Evolutionary conservation across 176 grass and related monocot genomes (phyloP), one percentile per base, ranked within the genome.

Genomic region (Leersia perrieri): DNA sequence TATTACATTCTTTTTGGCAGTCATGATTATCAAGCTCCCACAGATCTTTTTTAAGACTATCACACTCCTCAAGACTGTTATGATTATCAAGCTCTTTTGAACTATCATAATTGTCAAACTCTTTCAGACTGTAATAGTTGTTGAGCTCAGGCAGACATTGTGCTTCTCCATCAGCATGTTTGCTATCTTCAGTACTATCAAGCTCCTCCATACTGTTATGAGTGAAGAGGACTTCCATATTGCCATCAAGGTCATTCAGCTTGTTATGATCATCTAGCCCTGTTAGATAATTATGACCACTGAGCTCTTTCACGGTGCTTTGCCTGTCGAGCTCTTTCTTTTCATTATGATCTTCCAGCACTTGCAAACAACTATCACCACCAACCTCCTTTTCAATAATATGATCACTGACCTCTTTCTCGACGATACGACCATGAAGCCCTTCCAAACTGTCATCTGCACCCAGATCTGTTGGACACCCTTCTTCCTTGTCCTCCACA

Each of bases 381-480:
- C 18, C 26, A 33, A 49, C 58, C 23, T 83, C 70, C 45, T 85
- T 77, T 45, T 70, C 62, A 69, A 38, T 58, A 69, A n/a, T 30
- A 60, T 73, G 72, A 85, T 28, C 18, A 22, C 47, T 25, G 9
- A 75, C 26, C 80, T 78, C 47, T 82, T 5, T 75, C 64, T 58
- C 65, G 0, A 58, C 49, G 64, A 28, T 75, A 68, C 66, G 64
- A 55, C 68, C 60, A 13, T 38, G 49, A 74, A 69, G 67, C n/a
- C 65, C 84, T 84, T 79, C 53, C 55, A 44, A 47, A 70, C 20
- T 63, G 47, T 68, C 30, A 41, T 13, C 74, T 73, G 74, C 67
- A 87, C 18, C 66, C 39, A 84, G 64, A 75, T 91, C 71, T 84
- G 79, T 63, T 18, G 27, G 27, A 75, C 36, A 23, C 35, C 39